These are phyloP conservation scores for Quercus variabilis DNA, from an alignment of 306 rosid genomes.

Conservation along the genomic window DNA sequence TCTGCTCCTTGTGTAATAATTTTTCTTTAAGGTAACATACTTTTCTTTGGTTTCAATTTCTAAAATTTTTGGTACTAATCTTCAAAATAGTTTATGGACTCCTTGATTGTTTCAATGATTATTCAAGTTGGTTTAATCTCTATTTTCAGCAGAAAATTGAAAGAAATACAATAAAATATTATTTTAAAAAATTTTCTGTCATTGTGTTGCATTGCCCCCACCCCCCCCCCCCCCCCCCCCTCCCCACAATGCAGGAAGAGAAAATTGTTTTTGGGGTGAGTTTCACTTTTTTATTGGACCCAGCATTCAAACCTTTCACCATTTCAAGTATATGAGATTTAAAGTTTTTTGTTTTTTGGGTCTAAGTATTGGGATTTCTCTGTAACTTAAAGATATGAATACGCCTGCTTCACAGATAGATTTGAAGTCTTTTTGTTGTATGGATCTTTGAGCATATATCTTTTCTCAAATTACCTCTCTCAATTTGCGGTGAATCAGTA, in stretches of 20 bases:
- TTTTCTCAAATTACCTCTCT: neutral
- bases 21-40: neutral
- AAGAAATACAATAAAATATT: neutral
- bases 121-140: neutral
- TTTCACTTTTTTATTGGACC: slow-evolving; percentile 3
- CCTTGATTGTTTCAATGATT: neutral
- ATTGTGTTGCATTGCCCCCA: neutral
- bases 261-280: neutral
- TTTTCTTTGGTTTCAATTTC: slow-evolving; percentile 9
- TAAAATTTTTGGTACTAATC: neutral
- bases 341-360: neutral
- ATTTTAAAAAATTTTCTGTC: neutral
- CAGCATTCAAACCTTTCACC: neutral
- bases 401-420: neutral
- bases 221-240: too few relatives aligned
- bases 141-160: neutral
- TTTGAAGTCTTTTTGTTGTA: neutral
- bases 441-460: slow-evolving; percentile 1
- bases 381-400: neutral
- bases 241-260: too few relatives aligned
- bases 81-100: neutral
- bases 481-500: neutral
- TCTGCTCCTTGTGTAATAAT: slow-evolving; percentile 1
- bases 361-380: neutral
- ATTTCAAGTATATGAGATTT: neutral